Percentiles rank a stretch among this genome's conserved stretches.
Conservation (phyloP, 2,329 filamentous ascomycete genomes). For the Arachnomyces sp. region DNA sequence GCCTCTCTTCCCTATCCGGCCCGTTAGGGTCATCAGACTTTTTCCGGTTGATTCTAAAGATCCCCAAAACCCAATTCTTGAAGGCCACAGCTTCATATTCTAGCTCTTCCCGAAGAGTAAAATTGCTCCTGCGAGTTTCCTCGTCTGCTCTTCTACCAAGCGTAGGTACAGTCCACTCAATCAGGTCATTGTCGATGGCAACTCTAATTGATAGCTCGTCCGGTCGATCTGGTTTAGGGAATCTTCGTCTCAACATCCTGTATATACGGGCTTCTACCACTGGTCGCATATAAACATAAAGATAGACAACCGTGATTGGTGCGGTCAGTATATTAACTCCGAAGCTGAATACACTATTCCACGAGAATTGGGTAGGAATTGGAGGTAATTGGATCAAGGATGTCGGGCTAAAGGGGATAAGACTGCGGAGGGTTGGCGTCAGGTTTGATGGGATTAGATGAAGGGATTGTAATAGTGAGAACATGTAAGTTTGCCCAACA, state of each 20-base stretch:
- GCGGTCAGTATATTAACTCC: slow-evolving; percentile 22
- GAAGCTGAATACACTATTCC: slow-evolving; percentile 20
- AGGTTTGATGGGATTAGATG: slow-evolving; percentile 29
- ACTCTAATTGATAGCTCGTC: slow-evolving; percentile 36
- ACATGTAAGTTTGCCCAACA: slow-evolving; percentile 36
- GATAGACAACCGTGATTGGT: slow-evolving; percentile 29
- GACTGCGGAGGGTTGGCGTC: slow-evolving; percentile 23
- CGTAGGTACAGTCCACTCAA: slow-evolving; percentile 37
- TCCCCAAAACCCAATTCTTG: slow-evolving; percentile 24
- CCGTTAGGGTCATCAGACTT: slow-evolving; percentile 12
- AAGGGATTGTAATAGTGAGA: slow-evolving; percentile 36
- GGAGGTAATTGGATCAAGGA: slow-evolving; percentile 29
- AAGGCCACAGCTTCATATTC: slow-evolving; percentile 28
- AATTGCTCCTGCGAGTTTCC: slow-evolving; percentile 28
- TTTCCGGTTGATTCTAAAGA: slow-evolving; percentile 21
- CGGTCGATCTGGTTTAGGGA: slow-evolving; percentile 35
- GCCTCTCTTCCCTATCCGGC: slow-evolving; percentile 16
- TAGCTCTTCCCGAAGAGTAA: slow-evolving; percentile 31
- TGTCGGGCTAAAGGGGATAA: slow-evolving; percentile 30
- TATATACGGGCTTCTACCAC: slow-evolving; percentile 34
- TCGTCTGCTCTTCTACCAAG: slow-evolving; percentile 34
- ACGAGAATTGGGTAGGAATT: slow-evolving; percentile 22
- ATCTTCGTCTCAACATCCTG: slow-evolving; percentile 30
- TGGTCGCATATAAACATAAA: slow-evolving; percentile 31
- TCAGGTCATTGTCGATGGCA: slow-evolving; percentile 35